A percentile compares a stretch with the other conserved stretches of the same genome.
Evolutionary conservation across 2,329 filamentous ascomycete genomes (phyloP).

Genomic region (Nigrospora oryzae): DNA sequence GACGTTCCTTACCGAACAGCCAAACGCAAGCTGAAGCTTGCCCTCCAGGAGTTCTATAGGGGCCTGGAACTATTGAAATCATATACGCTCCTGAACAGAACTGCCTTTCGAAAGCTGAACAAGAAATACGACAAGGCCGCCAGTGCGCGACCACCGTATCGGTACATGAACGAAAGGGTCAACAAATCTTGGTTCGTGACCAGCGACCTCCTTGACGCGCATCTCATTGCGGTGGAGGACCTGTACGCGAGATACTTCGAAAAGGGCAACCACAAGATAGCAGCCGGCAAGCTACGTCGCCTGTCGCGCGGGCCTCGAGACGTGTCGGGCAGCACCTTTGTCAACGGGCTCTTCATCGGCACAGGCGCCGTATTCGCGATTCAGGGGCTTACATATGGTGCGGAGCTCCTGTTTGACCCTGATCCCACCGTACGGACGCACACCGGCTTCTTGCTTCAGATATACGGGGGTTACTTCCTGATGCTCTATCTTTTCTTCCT

Average conservation of each 20-base stretch:
- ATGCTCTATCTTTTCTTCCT: conserved; percentile 70
- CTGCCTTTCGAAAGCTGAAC: conserved; percentile 93
- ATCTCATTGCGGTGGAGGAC: conserved; percentile 78
- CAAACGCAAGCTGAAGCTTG: conserved; percentile 85
- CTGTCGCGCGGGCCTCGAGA: conserved; percentile 51
- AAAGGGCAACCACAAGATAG: conserved; percentile 84
- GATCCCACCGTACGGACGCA: conserved; percentile 39
- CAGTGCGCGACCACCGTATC: conserved; percentile 65
- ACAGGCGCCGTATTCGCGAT: conserved; percentile 57
- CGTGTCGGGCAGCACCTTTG: conserved; percentile 49
- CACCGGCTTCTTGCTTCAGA: conserved; percentile 68
- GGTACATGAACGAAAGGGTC: conserved; percentile 87
- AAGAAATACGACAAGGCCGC: conserved; percentile 97
- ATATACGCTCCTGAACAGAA: conserved; percentile 82
- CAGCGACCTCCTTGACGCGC: conserved; percentile 72
- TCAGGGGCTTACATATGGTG: conserved; percentile 56
- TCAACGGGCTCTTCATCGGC: conserved; percentile 59
- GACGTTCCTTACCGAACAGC: conserved; percentile 78
- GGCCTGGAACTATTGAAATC: conserved; percentile 86
- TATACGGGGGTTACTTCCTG: conserved; percentile 90
- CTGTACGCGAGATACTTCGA: conserved; percentile 94
- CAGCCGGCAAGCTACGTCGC: conserved; percentile 75
- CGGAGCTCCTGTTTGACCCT: conserved; percentile 38
- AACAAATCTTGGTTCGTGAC: conserved; percentile 87
- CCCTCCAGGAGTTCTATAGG: conserved; percentile 87